Conservation (phyloP, 805 yeast genomes). For the Ascoidea tarda region DNA sequence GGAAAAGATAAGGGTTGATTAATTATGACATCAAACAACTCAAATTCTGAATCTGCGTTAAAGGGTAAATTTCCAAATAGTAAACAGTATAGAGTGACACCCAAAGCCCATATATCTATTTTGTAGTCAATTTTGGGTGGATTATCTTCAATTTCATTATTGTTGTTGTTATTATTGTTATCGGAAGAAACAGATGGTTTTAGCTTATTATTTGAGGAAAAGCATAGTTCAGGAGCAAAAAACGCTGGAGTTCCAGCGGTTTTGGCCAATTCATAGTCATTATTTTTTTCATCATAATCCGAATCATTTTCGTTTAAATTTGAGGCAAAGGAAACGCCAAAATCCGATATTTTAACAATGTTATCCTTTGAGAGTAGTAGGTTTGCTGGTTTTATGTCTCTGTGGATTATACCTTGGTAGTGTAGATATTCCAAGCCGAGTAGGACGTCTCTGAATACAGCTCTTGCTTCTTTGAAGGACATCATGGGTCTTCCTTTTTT, state of each 20-base stretch:
- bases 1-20: conserved; percentile 50
- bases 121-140: conserved; percentile 53
- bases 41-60: conserved; percentile 75
- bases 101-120: conserved; percentile 96
- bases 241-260: conserved; percentile 98
- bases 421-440: conserved; percentile 86
- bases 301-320: conserved; percentile 30
- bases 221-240: conserved; percentile 86
- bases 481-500: conserved; percentile 46
- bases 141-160: conserved; percentile 7
- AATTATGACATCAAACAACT: conserved; percentile 70
- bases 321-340: conserved; percentile 81
- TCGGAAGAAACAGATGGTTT: not conserved
- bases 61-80: conserved; percentile 85
- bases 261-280: conserved; percentile 33
- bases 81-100: conserved; percentile 81
- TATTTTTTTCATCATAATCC: conserved; percentile 47
- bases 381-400: conserved; percentile 95
- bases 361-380: conserved; percentile 56
- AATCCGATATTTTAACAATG: conserved; percentile 85
- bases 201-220: conserved; percentile 21
- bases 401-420: conserved; percentile 78
- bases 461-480: conserved; percentile 50
- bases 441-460: conserved; percentile 69
- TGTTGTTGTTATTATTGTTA: conserved; percentile 12